Conservation (phyloP, 345 rosid genomes). For the Linum lewisii region DNA sequence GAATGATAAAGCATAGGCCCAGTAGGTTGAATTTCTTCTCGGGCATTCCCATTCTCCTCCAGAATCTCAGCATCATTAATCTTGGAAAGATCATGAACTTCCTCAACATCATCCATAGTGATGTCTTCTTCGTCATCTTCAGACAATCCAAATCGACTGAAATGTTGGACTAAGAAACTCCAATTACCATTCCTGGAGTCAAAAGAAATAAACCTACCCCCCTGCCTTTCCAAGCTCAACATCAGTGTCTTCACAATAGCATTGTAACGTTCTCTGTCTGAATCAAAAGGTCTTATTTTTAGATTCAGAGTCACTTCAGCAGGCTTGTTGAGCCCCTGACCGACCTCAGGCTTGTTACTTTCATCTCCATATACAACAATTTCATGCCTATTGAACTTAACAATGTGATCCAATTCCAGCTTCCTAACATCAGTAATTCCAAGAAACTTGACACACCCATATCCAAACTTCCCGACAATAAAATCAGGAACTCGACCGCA, state of each 20-base stretch:
- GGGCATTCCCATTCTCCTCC: conserved; percentile 37
- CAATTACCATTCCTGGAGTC: conserved; percentile 48
- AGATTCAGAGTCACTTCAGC: conserved; percentile 73
- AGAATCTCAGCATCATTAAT: conserved; percentile 34
- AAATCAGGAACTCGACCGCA: conserved; percentile 64
- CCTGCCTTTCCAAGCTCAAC: conserved; percentile 49
- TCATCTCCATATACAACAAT: conserved; percentile 79
- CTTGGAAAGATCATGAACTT: conserved; percentile 27
- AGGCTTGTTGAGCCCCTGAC: conserved; percentile 80
- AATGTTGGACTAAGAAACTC: conserved; percentile 78
- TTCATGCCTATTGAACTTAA: conserved; percentile 59
- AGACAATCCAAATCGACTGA: conserved; percentile 86
- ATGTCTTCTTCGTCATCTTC: conserved; percentile 94
- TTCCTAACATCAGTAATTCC: conserved; percentile 77
- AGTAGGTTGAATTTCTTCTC: conserved; percentile 24
- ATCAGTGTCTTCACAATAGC: conserved; percentile 39
- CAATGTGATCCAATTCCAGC: conserved; percentile 55
- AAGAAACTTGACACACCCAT: conserved; percentile 57
- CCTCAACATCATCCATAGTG: conserved; percentile 49
- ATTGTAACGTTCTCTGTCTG: conserved; percentile 20
- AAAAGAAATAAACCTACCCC: conserved; percentile 66
- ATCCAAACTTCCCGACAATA: conserved; percentile 64
- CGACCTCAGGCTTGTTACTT: conserved; percentile 55
- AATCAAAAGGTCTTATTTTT: conserved; percentile 15
- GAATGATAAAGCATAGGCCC: conserved; percentile 81